A percentile compares a stretch with the other conserved stretches of the same genome.
phyloP scores from a whole-genome alignment of 83 land plant species.

The Isoetes engelmannii region DNA sequence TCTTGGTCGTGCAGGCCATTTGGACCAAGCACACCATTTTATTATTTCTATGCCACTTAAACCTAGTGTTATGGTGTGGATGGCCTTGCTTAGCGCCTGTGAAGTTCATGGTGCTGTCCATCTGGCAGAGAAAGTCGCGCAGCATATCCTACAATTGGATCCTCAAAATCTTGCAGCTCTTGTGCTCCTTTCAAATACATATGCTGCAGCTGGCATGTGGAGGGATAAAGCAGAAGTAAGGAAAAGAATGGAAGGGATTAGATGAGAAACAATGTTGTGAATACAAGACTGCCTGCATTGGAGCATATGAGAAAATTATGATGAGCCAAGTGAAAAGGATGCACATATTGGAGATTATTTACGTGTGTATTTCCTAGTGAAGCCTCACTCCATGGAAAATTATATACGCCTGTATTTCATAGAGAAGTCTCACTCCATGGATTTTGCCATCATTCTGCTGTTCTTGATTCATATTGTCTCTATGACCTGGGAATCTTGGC shows the following conservation, averaged over 20 bases:
- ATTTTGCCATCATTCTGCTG: no score
- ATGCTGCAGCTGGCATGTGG: slow-evolving; percentile 2
- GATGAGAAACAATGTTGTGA: no score
- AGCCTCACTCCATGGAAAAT: no score
- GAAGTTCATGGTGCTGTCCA: background rate
- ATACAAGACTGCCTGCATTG: no score
- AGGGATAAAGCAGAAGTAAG: background rate
- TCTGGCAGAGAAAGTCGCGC: background rate
- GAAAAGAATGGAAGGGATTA: background rate
- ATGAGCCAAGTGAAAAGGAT: no score
- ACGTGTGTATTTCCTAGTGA: no score
- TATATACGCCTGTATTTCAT: no score
- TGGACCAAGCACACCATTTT: background rate
- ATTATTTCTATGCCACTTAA: background rate
- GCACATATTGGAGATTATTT: no score
- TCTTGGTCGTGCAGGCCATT: background rate
- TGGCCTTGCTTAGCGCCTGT: background rate
- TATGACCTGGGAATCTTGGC: no score
- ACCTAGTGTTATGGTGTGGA: background rate
- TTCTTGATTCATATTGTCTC: no score
- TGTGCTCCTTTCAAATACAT: background rate
- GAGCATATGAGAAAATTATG: no score
- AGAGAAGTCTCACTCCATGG: no score
- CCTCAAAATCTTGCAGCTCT: background rate
- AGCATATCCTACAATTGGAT: background rate